These are phyloP conservation scores for Fusarium floridanum DNA, from an alignment of 2,329 filamentous ascomycete genomes.

Conservation along the genomic window DNA sequence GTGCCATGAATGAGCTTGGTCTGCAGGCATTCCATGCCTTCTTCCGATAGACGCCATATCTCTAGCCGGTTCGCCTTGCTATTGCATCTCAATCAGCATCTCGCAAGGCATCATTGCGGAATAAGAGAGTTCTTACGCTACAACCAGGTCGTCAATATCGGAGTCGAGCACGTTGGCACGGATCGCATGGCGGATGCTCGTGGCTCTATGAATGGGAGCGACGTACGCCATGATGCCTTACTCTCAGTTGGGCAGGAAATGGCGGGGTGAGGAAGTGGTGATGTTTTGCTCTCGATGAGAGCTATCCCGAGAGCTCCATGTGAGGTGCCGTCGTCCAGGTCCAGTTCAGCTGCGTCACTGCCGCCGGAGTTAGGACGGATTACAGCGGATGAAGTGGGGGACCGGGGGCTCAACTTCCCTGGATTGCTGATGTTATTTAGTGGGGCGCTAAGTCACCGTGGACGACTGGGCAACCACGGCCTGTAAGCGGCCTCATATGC, in stretches of 20 bases:
- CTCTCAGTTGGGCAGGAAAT: constrained; percentile 5
- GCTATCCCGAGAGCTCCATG: constrained; percentile 47
- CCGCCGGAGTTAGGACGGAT: constrained; percentile 46
- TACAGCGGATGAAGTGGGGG: constrained; percentile 40
- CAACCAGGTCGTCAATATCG: constrained; percentile 83
- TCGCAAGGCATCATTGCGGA: constrained; percentile 26
- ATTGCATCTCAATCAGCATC: constrained; percentile 46
- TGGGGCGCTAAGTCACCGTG: constrained; percentile 15
- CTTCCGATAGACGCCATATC: constrained; percentile 78
- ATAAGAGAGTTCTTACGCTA: constrained; percentile 75
- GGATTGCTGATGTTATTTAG: constrained; percentile 9
- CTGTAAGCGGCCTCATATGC: not conserved
- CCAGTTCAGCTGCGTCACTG: constrained; percentile 42
- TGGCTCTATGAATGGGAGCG: constrained; percentile 91
- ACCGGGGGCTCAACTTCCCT: constrained; percentile 19
- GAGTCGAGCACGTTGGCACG: constrained; percentile 80
- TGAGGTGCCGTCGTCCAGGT: constrained; percentile 6
- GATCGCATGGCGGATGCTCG: constrained; percentile 90
- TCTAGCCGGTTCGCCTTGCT: constrained; percentile 90
- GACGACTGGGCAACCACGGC: not conserved
- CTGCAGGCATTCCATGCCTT: constrained; percentile 73
- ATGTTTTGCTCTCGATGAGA: constrained; percentile 40
- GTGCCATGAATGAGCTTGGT: constrained; percentile 86
- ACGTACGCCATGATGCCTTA: constrained; percentile 84
- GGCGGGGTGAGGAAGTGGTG: constrained; percentile 11